These are phyloP conservation scores for Nelumbo lutea DNA, from an alignment of 164 flowering plant genomes.

Conservation along the genomic window DNA sequence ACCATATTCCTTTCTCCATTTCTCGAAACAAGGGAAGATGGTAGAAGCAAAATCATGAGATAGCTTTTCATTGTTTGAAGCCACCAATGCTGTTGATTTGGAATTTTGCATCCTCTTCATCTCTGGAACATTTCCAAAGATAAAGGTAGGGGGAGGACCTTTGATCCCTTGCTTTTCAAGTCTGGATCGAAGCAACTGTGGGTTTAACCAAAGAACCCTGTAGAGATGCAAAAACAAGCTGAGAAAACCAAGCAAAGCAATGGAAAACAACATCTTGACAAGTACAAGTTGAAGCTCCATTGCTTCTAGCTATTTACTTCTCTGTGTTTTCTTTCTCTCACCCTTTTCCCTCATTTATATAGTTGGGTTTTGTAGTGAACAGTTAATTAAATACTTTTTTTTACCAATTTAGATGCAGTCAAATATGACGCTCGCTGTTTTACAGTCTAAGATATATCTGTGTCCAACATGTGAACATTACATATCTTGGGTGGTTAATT, in stretches of 20 bases:
- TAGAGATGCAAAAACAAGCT: slow-evolving; percentile 7
- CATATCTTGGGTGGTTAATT: too few relatives aligned
- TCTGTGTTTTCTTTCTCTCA: background rate
- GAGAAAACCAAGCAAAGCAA: background rate
- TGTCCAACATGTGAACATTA: too few relatives aligned
- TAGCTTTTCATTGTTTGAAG: background rate
- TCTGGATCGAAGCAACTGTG: slow-evolving; percentile 15
- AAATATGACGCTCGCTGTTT: too few relatives aligned
- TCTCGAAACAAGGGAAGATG: slow-evolving; percentile 21
- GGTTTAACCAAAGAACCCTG: slow-evolving; percentile 15
- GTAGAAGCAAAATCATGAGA: slow-evolving; percentile 16
- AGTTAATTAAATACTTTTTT: too few relatives aligned
- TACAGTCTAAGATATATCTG: too few relatives aligned
- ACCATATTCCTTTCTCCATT: slow-evolving; percentile 29
- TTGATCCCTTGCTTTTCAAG: slow-evolving; percentile 20
- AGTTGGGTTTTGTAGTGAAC: too few relatives aligned
- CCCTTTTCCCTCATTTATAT: too few relatives aligned
- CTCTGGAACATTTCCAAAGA: slow-evolving; percentile 23
- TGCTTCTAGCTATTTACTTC: background rate
- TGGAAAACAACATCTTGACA: background rate
- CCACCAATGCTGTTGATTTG: slow-evolving; percentile 3
- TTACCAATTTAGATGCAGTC: too few relatives aligned
- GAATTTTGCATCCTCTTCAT: slow-evolving; percentile 10
- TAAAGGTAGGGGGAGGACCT: slow-evolving; percentile 21
- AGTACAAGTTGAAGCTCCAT: background rate